A percentile compares a stretch with the other conserved stretches of the same genome.
Evolutionary conservation across 345 rosid genomes (phyloP).

Genomic region (Rhizophora apiculata): DNA sequence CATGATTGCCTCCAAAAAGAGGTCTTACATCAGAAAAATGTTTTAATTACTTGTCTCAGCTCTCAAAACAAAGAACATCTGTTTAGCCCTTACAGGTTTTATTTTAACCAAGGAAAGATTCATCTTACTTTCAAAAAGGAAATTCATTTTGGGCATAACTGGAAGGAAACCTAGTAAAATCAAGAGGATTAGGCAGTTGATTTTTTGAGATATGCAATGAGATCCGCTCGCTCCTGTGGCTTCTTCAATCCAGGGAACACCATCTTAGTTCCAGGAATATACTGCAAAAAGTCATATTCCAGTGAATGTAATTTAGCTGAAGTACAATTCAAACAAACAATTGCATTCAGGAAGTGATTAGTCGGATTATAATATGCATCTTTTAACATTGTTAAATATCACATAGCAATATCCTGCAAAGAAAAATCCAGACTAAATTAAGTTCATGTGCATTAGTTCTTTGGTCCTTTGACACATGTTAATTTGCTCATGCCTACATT

Average conservation of each 20-base stretch:
- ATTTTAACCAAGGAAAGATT: neutral
- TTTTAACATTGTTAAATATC: no score
- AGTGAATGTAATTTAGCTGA: neutral
- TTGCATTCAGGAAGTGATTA: neutral
- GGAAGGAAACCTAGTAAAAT: neutral
- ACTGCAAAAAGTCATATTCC: constrained; percentile 39
- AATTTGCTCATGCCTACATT: no score
- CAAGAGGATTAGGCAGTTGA: constrained; percentile 39
- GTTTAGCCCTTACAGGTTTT: neutral
- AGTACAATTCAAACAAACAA: neutral
- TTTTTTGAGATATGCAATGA: constrained; percentile 80
- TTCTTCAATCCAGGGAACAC: constrained; percentile 92
- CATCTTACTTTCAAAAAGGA: neutral
- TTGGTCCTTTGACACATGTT: no score
- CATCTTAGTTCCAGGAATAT: constrained; percentile 94
- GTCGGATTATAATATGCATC: no score
- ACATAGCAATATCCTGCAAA: no score
- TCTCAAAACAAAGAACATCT: neutral
- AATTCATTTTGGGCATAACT: neutral
- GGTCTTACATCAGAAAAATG: neutral
- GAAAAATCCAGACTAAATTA: no score
- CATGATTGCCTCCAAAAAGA: neutral
- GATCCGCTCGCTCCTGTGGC: constrained; percentile 82
- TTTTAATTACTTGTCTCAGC: neutral
- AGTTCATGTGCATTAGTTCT: no score